phyloP scores from a whole-genome alignment of 192 early-diverging fungal genomes.

The Umbelopsis sp. region DNA sequence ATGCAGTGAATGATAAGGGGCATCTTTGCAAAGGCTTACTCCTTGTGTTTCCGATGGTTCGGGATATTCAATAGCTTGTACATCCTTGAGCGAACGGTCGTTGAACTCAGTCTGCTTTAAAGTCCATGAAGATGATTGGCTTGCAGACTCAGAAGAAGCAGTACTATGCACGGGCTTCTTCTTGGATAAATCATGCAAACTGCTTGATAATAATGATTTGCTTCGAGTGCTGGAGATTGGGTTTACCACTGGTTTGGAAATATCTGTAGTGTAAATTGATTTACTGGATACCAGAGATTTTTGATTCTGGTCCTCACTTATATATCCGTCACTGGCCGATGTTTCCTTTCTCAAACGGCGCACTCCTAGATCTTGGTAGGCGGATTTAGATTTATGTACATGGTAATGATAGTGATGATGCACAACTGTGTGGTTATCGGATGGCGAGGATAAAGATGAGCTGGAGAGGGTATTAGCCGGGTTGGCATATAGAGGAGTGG shows the following conservation, averaged over 20 bases:
- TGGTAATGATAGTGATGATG: constrained; percentile 44
- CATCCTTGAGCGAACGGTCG: too few species aligned
- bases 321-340: background rate
- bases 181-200: background rate
- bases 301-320: background rate
- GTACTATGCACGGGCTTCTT: background rate
- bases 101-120: too few species aligned
- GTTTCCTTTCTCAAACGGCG: background rate
- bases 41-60: background rate
- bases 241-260: constrained; percentile 5
- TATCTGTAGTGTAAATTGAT: constrained; percentile 2
- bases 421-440: constrained; percentile 22
- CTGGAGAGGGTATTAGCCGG: constrained; percentile 11
- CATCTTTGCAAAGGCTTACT: constrained; percentile 5
- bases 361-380: background rate
- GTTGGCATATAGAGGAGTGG: constrained; percentile 1
- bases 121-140: too few species aligned
- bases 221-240: background rate
- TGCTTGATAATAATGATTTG: background rate
- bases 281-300: background rate
- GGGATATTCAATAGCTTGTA: background rate
- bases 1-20: constrained; percentile 49
- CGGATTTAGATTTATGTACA: constrained; percentile 21
- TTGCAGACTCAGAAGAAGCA: too few species aligned
- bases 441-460: constrained; percentile 14